Base-by-base conservation (phyloP, 2,329 filamentous ascomycete genomes). In the Fusarium beomiforme region DNA sequence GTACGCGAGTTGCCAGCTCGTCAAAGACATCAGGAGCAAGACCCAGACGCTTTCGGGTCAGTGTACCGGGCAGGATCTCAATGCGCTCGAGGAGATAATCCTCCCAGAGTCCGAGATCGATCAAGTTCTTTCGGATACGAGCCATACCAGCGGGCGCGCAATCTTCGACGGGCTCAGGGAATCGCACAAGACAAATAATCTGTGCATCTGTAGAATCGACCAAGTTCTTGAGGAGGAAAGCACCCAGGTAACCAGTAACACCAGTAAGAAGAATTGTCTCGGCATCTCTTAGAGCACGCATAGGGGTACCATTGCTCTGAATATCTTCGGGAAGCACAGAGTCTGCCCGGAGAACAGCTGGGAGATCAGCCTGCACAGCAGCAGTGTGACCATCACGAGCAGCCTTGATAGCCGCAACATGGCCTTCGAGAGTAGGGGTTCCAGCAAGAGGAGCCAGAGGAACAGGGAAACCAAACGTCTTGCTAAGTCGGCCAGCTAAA, bases 31-130 rank as follows among this genome's bases (percentile, higher is more conserved):
- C 88, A 0, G 88, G 86, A 0, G 89, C 85, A 23, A 95, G 86
- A 56, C 93, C 93, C 19, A 95, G 86, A 2, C 88, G 86, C 75
- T 89, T 89, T 37, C 90, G 86, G 9, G 91, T 89, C 44, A 95
- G 78, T 77, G 94, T 94, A 44, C 91, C 93, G 0, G 92, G 90
- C 12, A 95, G 81, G 36, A 95, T 89, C 75, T 94, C 91, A 55
- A 95, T 90, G 12, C 93, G 90, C 76, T 95, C 92, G 78, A 94
- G 89, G 75, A 95, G 90, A 0, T 88, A 88, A 76, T 95, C 92
- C 56, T 89, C 86, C 93, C 93, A 95, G 3, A 95, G 83, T 3
- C 92, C 92, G 21, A 94, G 83, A 71, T 94, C 92, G n/a, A 95
- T 87, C 23, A 95, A 82, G 75, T 95, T 94, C 77, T 89, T 89